A percentile compares a stretch with the other conserved stretches of the same genome.
Evolutionary conservation across 495 filamentous ascomycete genomes (phyloP).

Genomic region (Lepraria neglecta): DNA sequence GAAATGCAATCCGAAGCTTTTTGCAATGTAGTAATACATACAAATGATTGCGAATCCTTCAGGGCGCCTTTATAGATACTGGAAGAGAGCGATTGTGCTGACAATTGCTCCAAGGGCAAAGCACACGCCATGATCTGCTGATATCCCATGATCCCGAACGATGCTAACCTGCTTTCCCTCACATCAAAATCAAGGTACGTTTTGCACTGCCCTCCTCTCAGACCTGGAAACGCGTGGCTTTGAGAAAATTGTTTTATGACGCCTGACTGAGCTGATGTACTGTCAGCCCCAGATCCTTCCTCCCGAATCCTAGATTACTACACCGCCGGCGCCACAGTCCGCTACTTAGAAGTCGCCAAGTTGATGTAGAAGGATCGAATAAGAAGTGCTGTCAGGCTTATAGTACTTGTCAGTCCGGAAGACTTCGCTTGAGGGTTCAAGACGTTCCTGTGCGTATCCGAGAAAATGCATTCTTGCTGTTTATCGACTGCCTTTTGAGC

Average conservation of each 20-base stretch:
- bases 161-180: not conserved
- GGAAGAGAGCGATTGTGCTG: too few species aligned
- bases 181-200: not conserved
- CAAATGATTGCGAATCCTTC: not conserved
- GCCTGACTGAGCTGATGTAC: not conserved
- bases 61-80: not conserved
- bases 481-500: not conserved
- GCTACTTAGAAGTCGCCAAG: too few species aligned
- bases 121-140: not conserved
- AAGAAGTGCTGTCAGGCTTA: not conserved
- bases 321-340: not conserved
- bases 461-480: not conserved
- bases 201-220: not conserved
- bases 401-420: constrained; percentile 1
- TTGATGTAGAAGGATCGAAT: too few species aligned
- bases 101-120: not conserved
- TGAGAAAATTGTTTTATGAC: not conserved
- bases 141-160: not conserved
- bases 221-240: not conserved
- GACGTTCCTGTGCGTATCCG: constrained; percentile 7
- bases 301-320: not conserved
- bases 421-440: not conserved
- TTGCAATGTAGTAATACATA: not conserved
- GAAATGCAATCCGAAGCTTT: not conserved
- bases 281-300: constrained; percentile 8